Evolutionary conservation across 192 early-diverging fungal species (phyloP), one percentile per base, ranked within the genome.

Genomic region (Spizellomyces punctatus): DNA sequence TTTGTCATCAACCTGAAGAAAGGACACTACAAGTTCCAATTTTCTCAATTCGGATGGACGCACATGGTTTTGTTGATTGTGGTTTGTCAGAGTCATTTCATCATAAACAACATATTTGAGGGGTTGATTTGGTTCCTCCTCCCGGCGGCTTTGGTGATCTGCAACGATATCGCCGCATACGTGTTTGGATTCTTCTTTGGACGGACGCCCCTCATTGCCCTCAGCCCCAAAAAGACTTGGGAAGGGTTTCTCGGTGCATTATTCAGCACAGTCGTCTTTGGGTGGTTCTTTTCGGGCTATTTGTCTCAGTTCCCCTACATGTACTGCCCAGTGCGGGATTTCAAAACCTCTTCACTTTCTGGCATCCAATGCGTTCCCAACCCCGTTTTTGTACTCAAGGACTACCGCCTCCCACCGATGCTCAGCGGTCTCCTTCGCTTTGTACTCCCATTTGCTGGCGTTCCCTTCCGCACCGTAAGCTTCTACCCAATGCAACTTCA

Each of bases 161-260:
- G 90, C 72, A 99, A 99, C 81, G 96, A 99, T 74, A 93, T 97
- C 58, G 91, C 91, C 66, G 96, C 96, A 6, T 99, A 99, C 74
- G 82, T 97, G 36, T 95, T 90, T 81, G 96, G 96, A 43, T 96
- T 96, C 82, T 96, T 99, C 80, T 96, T 87, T 78, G 96, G 96
- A 12, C 86, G 86, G 50, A 95, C 94, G 10, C 93, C 90, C 43
- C 83, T 99, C 46, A 96, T 97, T 71, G 88, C 90, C 73, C 80
- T 99, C n/a, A 93, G 91, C 75, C 96, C 96, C 48, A 99, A 99
- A 79, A 99, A 99, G 84, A 99, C 96, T 12, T 93, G 94, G 78
- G 96, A 99, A 77, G 96, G 96, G 5, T 99, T 96, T 64, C 85
- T 96, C 63, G 96, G 96, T 66, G 96, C 88, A 22, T 88, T 92